These are phyloP conservation scores for Candida cerambycidarum DNA, from an alignment of 805 yeast genomes.

Conservation along the genomic window DNA sequence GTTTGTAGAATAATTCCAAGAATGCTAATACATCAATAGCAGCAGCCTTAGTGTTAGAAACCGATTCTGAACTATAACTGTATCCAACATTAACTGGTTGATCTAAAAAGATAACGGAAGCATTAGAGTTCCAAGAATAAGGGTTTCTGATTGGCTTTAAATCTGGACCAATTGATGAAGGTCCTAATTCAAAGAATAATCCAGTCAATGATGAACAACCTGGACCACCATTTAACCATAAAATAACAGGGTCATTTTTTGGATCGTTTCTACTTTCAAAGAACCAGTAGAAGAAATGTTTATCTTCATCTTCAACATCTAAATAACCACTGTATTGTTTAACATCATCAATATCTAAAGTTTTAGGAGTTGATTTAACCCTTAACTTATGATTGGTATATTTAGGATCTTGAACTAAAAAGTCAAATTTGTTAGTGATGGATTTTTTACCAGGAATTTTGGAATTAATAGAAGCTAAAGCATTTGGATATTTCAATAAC, in stretches of 20 bases:
- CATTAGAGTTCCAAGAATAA: conserved; percentile 32
- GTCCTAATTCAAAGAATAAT: conserved; percentile 37
- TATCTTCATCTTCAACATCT: conserved; percentile 75
- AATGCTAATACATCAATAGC: conserved; percentile 37
- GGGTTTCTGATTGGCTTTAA: conserved; percentile 32
- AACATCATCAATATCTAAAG: conserved; percentile 76
- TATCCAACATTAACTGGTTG: conserved; percentile 38
- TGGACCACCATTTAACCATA: conserved; percentile 40
- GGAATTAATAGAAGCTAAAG: conserved; percentile 49
- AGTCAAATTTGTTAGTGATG: conserved; percentile 32
- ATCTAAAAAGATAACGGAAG: conserved; percentile 42
- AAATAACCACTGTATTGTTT: conserved; percentile 84
- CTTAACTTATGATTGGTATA: conserved; percentile 57
- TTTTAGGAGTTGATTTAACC: conserved; percentile 57
- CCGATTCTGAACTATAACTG: conserved; percentile 31
- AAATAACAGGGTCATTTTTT: conserved; percentile 33
- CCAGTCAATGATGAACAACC: conserved; percentile 37
- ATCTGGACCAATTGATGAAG: conserved; percentile 27
- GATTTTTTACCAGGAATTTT: conserved; percentile 55
- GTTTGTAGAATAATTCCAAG: conserved; percentile 36
- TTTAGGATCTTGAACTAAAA: conserved; percentile 36
- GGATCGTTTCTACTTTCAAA: conserved; percentile 46
- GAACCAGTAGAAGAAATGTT: conserved; percentile 47
- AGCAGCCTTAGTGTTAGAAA: conserved; percentile 32
- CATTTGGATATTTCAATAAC: conserved; percentile 59